Evolutionary conservation across 2,329 filamentous ascomycete species (phyloP), one percentile per base, ranked within the genome.

Genomic region (Blastomyces emzantsi): DNA sequence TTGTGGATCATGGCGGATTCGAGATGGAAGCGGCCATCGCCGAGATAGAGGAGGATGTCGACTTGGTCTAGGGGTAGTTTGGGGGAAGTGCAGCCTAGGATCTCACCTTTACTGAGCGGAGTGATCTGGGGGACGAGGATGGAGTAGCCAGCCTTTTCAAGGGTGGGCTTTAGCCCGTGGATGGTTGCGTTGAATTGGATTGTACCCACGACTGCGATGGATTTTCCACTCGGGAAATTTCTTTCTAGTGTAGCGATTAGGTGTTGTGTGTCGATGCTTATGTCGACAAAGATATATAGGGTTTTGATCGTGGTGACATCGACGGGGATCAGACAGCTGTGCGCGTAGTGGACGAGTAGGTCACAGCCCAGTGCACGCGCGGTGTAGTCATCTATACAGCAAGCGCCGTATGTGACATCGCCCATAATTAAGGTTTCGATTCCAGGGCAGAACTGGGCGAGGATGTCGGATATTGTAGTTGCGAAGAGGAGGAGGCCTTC

Each of bases 1-100:
- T 99, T 99, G 73, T 97, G 94, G 68, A 99, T 99, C 93, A 99
- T 99, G 72, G 95, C 93, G 71, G 90, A 95, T 77, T 99, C 94
- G 54, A 99, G 88, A 74, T 99, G 94, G 80, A 97, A 97, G 64
- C 92, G 85, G 15, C 92, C 92, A 72, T 97, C 92, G 57, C 92
- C 92, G 17, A 97, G 85, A 74, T 97, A 97, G 1, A 97, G 80
- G 56, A 97, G 88, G 67, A 91, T 77, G 72, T 96, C 90, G 28
- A 92, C 85, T 49, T 77, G 71, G n/a, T 79, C 73, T 13, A 82
- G 75, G 17, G 80, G 70, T n/a, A 93, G 80, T 28, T 83, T 83
- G 0, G 94, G 94, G 0, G 92, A 96, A 8, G 94, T 99, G 75
- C 94, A 99, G n/a, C 94, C 94, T 0, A 99, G 81, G 61, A 99